phyloP scores from a whole-genome alignment of 306 rosid genomes.

The Cucumis melo region DNA sequence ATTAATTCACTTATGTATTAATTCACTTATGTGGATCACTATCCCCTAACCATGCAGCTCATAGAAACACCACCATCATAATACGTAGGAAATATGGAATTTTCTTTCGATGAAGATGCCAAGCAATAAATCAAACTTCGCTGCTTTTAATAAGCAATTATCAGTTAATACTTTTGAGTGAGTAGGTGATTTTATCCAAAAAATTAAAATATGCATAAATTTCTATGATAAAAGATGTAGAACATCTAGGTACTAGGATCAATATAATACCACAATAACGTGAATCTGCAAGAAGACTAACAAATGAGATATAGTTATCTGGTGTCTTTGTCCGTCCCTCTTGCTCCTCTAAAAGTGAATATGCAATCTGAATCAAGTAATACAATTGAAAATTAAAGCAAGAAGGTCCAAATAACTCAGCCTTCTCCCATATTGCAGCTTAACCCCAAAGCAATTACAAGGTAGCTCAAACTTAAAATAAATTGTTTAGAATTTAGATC shows the following conservation, averaged over 20 bases:
- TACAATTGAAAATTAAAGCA: conserved; percentile 10
- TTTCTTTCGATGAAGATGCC: neutral
- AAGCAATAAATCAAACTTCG: neutral
- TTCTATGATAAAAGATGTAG: conserved; percentile 7
- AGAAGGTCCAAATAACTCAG: neutral
- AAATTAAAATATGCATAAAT: neutral
- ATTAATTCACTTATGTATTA: too few species aligned
- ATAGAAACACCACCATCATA: neutral
- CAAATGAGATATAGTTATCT: conserved; percentile 79
- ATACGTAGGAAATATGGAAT: neutral
- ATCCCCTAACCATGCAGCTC: neutral
- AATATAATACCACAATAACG: conserved; percentile 76
- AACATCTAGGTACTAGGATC: conserved; percentile 34
- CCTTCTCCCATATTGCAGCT: neutral
- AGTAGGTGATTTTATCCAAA: neutral
- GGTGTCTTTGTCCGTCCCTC: conserved; percentile 54
- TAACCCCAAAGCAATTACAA: neutral
- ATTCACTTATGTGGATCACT: too few species aligned
- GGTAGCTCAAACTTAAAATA: neutral
- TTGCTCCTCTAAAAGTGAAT: conserved; percentile 82
- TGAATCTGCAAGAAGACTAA: conserved; percentile 92
- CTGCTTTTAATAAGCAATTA: neutral
- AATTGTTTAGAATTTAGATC: conserved; percentile 1
- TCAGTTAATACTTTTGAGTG: neutral
- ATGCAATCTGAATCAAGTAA: conserved; percentile 58